Evolutionary conservation across 768 basidiomycete genomes (phyloP), one percentile per base, ranked within the genome.

Genomic region (Udeniomyces megalosporus): DNA sequence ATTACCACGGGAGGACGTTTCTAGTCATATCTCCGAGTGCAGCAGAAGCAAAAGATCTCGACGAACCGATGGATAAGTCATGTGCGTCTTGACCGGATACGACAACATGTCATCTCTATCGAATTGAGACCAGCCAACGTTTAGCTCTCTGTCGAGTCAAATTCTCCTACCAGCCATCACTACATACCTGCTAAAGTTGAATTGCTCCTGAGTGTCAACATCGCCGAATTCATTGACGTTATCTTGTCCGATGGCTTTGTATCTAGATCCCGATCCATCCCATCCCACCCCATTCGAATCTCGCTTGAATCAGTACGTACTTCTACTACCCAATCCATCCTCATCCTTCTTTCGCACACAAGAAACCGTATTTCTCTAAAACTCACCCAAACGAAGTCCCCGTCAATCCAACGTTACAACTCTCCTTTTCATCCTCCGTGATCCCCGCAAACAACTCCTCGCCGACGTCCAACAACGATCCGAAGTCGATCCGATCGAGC

Each of bases 381-480:
- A 56, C 45, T 24, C 31, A 54, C 31, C 63, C 63, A 11, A 65
- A 65, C 38, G 31, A 29, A 31, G 38, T 60, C 1, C 35, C 51
- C n/a, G 45, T n/a, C 44, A 52, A 15, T 4, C 51, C 63, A 26
- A 65, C 63, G 51, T 65, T 58, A 28, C 45, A 65, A 49, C 76
- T 77, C 74, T 81, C 73, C 68, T 82, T 81, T 68, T 83, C 82
- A 20, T 78, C 78, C 53, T 79, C 63, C 0, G 80, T 79, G 2
- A 83, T 72, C 46, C 17, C 38, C 0, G 70, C 72, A 74, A 83
- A 80, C 0, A 79, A 79, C 58, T 79, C 79, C 11, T 75, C 76
- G 8, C 80, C 80, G 70, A 81, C 76, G 2, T 77, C 76, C 64
- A 82, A 82, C 79, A 83, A 81, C 0, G 69, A 73, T 32, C 78